Evolutionary conservation across 2,329 filamentous ascomycete species (phyloP).

Genomic region (Monilinia fructicola): DNA sequence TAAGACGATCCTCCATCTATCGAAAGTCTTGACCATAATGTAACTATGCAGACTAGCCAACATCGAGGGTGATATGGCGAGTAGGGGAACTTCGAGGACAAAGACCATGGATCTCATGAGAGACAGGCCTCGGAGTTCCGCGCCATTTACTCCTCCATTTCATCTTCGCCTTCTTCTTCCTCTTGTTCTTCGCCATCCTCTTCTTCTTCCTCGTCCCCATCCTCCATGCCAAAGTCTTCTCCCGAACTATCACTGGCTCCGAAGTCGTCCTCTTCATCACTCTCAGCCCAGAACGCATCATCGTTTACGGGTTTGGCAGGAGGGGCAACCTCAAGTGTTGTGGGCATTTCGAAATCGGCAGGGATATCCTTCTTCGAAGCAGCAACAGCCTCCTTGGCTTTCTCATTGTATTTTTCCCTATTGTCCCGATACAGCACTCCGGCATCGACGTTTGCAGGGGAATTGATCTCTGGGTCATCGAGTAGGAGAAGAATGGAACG

Average conservation of each 20-base stretch:
- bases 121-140: conserved; percentile 10
- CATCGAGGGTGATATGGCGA: neutral
- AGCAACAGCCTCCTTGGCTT: conserved; percentile 69
- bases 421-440: conserved; percentile 80
- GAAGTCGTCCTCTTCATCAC: conserved; percentile 75
- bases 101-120: conserved; percentile 13
- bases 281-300: conserved; percentile 79
- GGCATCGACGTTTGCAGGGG: conserved; percentile 92
- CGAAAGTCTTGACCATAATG: conserved; percentile 14
- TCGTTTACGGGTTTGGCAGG: conserved; percentile 67
- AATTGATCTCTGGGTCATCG: conserved; percentile 90
- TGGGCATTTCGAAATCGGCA: conserved; percentile 77
- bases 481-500: conserved; percentile 89
- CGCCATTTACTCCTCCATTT: conserved; percentile 29
- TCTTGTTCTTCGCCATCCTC: conserved; percentile 60
- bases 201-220: conserved; percentile 56
- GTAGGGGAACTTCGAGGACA: neutral
- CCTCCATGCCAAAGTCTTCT: conserved; percentile 61
- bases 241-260: conserved; percentile 67
- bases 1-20: conserved; percentile 24
- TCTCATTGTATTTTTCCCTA: conserved; percentile 65
- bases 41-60: neutral
- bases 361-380: conserved; percentile 79
- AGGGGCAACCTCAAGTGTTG: conserved; percentile 61
- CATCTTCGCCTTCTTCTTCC: conserved; percentile 46